These are phyloP conservation scores for Anisodus acutangulus DNA, from an alignment of 257 asterid genomes.

Conservation along the genomic window DNA sequence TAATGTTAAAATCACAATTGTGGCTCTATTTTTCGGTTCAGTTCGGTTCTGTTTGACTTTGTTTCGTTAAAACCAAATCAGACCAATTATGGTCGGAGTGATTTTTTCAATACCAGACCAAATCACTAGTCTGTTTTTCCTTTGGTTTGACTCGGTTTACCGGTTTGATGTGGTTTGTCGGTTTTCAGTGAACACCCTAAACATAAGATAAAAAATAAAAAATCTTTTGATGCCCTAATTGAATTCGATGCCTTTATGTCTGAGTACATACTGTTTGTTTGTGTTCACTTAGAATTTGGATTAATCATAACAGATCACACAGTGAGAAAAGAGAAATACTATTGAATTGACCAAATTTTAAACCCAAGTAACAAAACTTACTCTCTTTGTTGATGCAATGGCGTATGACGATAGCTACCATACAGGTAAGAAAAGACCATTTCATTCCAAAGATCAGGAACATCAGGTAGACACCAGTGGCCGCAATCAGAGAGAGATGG, in stretches of 20 bases:
- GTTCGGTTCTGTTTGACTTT: too few species aligned
- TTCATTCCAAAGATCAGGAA: slow-evolving; percentile 80
- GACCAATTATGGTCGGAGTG: too few species aligned
- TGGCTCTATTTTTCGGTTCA: background rate
- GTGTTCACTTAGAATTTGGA: background rate
- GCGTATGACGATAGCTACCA: slow-evolving; percentile 28
- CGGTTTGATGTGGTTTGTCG: too few species aligned
- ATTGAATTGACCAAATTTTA: background rate
- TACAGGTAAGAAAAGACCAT: slow-evolving; percentile 56
- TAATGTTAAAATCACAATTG: background rate
- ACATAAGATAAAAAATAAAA: background rate
- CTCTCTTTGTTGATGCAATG: slow-evolving; percentile 20
- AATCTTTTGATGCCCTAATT: background rate
- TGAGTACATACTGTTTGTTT: slow-evolving; percentile 3
- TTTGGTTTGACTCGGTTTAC: too few species aligned
- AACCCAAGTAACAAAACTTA: background rate
- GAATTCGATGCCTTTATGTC: background rate
- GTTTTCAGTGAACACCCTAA: too few species aligned
- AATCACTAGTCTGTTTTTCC: too few species aligned
- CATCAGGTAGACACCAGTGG: slow-evolving; percentile 61
- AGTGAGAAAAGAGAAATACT: background rate
- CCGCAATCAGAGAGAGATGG: slow-evolving; percentile 72
- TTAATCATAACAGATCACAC: background rate
- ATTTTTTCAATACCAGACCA: too few species aligned
- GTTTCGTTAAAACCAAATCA: too few species aligned